phyloP scores from a whole-genome alignment of 768 basidiomycete species.

The Lactifluus subvellereus region DNA sequence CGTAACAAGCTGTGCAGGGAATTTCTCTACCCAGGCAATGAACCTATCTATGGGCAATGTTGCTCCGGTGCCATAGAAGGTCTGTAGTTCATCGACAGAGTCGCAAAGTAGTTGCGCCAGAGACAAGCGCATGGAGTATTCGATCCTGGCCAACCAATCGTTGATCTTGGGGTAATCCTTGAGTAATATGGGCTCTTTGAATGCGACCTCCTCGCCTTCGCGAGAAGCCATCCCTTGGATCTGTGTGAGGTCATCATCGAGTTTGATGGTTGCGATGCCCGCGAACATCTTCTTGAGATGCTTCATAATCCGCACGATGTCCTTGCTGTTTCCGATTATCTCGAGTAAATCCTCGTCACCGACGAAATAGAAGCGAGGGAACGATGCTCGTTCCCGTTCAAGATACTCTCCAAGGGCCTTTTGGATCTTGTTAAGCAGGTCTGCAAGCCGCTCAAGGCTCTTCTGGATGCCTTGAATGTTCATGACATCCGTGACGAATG shows the following conservation, averaged over 20 bases:
- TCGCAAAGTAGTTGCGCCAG: constrained; percentile 77
- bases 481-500: constrained; percentile 94
- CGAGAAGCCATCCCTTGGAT: constrained; percentile 93
- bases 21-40: constrained; percentile 88
- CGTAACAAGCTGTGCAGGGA: constrained; percentile 93
- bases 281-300: constrained; percentile 99
- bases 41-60: constrained; percentile 60
- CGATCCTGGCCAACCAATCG: constrained; percentile 92
- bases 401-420: constrained; percentile 99
- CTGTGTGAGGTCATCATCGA: constrained; percentile 83
- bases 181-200: constrained; percentile 75
- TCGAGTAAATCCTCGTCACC: constrained; percentile 98
- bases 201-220: constrained; percentile 90
- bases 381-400: constrained; percentile 93
- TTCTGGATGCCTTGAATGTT: constrained; percentile 96
- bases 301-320: constrained; percentile 96
- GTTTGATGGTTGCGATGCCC: constrained; percentile 81
- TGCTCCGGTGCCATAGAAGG: constrained; percentile 67
- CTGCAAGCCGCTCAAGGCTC: constrained; percentile 92
- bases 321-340: constrained; percentile 99
- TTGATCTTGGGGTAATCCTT: constrained; percentile 98
- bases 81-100: constrained; percentile 72
- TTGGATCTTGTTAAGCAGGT: constrained; percentile 96
- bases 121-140: constrained; percentile 88
- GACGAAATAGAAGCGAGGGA: constrained; percentile 99